Evolutionary conservation across 2,329 filamentous ascomycete genomes (phyloP), one percentile per base, ranked within the genome.

Genomic region (Phyllosticta capitalensis): DNA sequence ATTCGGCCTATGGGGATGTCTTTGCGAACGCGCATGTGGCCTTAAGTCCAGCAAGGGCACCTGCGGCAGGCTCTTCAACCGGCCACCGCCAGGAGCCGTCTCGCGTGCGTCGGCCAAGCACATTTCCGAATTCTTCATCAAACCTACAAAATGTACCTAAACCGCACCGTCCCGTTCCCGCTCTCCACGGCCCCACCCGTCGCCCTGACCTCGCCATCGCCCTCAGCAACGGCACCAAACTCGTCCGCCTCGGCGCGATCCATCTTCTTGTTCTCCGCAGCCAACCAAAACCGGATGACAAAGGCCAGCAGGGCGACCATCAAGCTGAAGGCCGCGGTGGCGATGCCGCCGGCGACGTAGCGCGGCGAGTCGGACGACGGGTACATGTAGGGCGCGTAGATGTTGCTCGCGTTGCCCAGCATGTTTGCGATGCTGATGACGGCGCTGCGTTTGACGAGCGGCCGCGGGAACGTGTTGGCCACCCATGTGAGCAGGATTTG

Each of bases 331-430:
- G 54, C 68, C 3, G 73, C 71, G 5, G 69, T 74, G 2, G 72
- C 72, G 55, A 62, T 68, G 0, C 71, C 71, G 1, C 70, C 73
- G 7, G 73, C 66, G 5, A 74, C 65, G 60, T 75, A 76, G 22
- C 68, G 67, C 1, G 74, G 75, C 1, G 67, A 71, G 1, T 69
- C 69, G 2, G 67, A 62, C 2, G 55, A 54, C 1, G 69, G 69
- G 58, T 70, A 73, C 68, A 72, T 69, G 55, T 69, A 71, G 7
- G 65, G 63, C n/a, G 63, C 72, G 38, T 73, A 73, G 5, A 72
- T 72, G 3, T 66, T 69, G 2, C 71, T 71, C 0, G 66, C 64
- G 56, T 72, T 72, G n/a, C 66, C 68, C 7, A 70, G 65, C n/a
- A 67, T 66, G 33, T 72, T 72, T n/a, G 67, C 67, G 14, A 69